Base-by-base conservation (phyloP, 306 rosid species). In the Nissolia schottii region DNA sequence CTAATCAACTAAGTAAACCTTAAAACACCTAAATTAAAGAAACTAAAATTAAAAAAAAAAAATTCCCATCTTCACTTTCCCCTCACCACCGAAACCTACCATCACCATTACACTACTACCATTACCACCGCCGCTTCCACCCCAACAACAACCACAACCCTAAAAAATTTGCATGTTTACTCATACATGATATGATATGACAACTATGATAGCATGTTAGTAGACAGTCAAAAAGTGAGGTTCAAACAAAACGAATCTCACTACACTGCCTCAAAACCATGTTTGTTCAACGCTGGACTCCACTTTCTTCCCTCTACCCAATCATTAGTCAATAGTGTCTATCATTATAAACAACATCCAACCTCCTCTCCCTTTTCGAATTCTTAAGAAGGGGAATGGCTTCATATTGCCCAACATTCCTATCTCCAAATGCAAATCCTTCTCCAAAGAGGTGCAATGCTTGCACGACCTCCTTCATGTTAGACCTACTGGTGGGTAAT, bases 311-410 rank as follows among this genome's bases (percentile, higher is more conserved):
- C 61, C 35, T 54, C 59, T 22, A 12, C 1, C 34, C 15, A 24
- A 9, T 51, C 58, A n/a, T n/a, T 28, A 57, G 35, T 57, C 40
- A 28, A n/a, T n/a, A n/a, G n/a, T n/a, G n/a, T n/a, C 63, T 77
- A 34, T 32, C 66, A 7, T 31, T 31, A n/a, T 62, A 38, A n/a
- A n/a, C n/a, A 25, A 54, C 56, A 41, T 80, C 80, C 23, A 43
- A 38, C 20, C 2, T 53, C 5, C 1, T 10, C 14, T 37, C 79
- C 1, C 70, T 49, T 67, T 27, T 80, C 6, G 83, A 86, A 59
- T 78, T 81, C 77, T 71, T 75, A 57, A 83, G 81, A 34, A 86
- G 83, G 7, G 91, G 83, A 70, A 60, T 71, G 34, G 5, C 69
- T 54, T 62, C 53, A 5, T 76, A 41, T 3, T 41, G 48, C 3